phyloP scores from a whole-genome alignment of 2,329 filamentous ascomycete species.

The Sclerotinia sclerotiorum region DNA sequence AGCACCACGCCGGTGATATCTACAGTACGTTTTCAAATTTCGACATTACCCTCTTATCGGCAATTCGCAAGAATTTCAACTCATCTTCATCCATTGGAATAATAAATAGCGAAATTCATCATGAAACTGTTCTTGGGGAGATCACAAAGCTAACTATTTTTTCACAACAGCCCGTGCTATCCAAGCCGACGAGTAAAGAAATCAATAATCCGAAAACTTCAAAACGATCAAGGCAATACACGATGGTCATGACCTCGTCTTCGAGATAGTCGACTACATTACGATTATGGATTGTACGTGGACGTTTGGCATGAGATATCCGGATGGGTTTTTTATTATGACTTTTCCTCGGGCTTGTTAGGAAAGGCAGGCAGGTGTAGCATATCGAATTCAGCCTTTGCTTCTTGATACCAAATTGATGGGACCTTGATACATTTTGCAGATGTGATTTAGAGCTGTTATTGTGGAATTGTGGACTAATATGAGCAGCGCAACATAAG shows the following conservation, averaged over 20 bases:
- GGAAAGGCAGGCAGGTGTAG: constrained; percentile 25
- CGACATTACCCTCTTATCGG: constrained; percentile 3
- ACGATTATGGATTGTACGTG: constrained; percentile 21
- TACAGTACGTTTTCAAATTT: constrained; percentile 66
- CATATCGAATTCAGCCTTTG: constrained; percentile 22
- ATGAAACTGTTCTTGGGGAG: background rate
- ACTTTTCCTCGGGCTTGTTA: constrained; percentile 25
- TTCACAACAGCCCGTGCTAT: constrained; percentile 57
- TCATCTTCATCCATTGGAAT: too few species aligned
- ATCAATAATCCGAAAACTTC: constrained; percentile 20
- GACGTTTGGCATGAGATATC: constrained; percentile 23
- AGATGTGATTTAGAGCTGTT: constrained; percentile 10
- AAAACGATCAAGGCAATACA: constrained; percentile 19
- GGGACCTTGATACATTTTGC: constrained; percentile 2
- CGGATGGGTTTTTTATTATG: constrained; percentile 22
- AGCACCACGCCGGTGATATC: constrained; percentile 96
- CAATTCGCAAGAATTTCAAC: background rate
- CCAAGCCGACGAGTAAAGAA: constrained; percentile 49
- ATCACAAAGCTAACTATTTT: constrained; percentile 15
- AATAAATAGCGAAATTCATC: background rate
- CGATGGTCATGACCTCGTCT: constrained; percentile 21
- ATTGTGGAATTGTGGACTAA: background rate
- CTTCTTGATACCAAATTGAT: constrained; percentile 23
- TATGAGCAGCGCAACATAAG: background rate
- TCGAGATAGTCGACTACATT: constrained; percentile 18